phyloP scores from a whole-genome alignment of 2,329 filamentous ascomycete genomes.

The Amesomyces nigricolor region DNA sequence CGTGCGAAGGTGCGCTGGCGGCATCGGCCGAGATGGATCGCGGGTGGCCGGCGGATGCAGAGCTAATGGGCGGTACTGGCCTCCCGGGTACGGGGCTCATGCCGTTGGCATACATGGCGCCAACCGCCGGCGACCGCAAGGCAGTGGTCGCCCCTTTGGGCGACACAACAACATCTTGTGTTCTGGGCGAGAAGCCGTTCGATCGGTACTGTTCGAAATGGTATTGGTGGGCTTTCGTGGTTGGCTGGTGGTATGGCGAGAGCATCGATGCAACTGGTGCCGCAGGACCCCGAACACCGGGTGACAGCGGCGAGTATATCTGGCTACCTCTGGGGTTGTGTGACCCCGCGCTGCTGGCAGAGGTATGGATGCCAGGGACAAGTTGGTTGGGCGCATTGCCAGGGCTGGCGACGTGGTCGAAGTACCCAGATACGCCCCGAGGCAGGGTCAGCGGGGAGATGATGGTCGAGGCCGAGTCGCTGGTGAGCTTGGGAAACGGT shows the following conservation, averaged over 20 bases:
- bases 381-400: constrained; percentile 10
- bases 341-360: constrained; percentile 14
- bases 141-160: background rate
- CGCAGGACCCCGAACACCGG: constrained; percentile 23
- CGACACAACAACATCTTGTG: background rate
- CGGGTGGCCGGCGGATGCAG: constrained; percentile 24
- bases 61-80: constrained; percentile 8
- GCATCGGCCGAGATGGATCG: constrained; percentile 29
- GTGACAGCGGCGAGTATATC: constrained; percentile 26
- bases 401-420: constrained; percentile 30
- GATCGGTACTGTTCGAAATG: constrained; percentile 29
- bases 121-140: background rate
- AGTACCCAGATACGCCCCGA: constrained; percentile 34
- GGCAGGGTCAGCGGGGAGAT: constrained; percentile 39
- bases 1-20: constrained; percentile 27
- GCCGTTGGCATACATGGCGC: constrained; percentile 6
- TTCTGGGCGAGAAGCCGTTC: constrained; percentile 30
- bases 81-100: constrained; percentile 1
- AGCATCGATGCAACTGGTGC: constrained; percentile 25
- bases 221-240: constrained; percentile 15
- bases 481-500: constrained; percentile 26
- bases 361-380: constrained; percentile 22
- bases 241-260: constrained; percentile 26
- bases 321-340: background rate
- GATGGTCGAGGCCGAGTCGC: constrained; percentile 32